Evolutionary conservation across 2,329 filamentous ascomycete species (phyloP), one percentile per base, ranked within the genome.

Genomic region (Fusarium algeriense): DNA sequence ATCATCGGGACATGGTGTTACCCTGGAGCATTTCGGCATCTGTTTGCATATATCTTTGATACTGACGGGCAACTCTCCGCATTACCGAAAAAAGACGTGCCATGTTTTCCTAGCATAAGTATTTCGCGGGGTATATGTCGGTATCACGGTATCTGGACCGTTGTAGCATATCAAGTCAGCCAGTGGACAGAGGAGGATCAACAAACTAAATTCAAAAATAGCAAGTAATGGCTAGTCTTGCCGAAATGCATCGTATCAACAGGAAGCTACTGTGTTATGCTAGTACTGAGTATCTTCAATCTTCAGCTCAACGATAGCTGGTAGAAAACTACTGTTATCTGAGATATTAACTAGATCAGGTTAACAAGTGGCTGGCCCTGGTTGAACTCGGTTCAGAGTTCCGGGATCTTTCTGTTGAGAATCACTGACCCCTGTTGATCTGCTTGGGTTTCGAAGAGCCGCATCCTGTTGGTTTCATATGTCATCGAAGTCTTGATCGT

Each of bases 61-160:
- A 40, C 41, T 64, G 57, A 40, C 55, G 64, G 68, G 46, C 49
- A 64, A 53, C 48, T 64, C 58, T 71, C 68, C 68, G 68, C 53
- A 71, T 64, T 37, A 17, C 68, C 68, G 68, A 65, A 45, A 45
- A 65, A 45, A 34, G 37, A 17, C 26, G 26, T 60, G 14, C 35
- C 17, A 52, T 30, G 26, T 32, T 56, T 34, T 44, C 26, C 35
- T 32, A 19, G 35, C 20, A 48, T 55, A 41, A 13, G 17, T n/a
- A 32, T 46, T 40, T 66, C n/a, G 35, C 30, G 15, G 40, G 44
- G 43, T 23, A 41, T 54, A 40, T 57, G 26, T 64, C 64, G 68
- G 68, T 46, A 54, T 71, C 54, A 38, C 68, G 68, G 64, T 45
- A 26, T 56, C 46, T 65, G 32, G 30, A 60, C 69, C 69, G 64